These are phyloP conservation scores for Kurtzmaniella quercitrusa DNA, from an alignment of 1,139 yeast species.

Conservation along the genomic window DNA sequence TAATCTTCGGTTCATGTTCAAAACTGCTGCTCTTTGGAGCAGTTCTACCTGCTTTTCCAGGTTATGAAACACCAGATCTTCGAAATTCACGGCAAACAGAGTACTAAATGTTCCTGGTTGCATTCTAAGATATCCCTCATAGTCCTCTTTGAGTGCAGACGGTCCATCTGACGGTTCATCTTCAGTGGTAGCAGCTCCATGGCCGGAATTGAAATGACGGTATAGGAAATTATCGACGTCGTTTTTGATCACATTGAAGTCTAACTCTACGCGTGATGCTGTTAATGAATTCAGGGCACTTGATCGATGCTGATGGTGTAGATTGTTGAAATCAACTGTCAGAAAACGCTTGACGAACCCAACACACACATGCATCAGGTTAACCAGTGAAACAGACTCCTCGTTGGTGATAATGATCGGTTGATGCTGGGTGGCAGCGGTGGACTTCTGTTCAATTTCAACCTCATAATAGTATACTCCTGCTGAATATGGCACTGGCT, in stretches of 20 bases:
- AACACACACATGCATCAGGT: slow-evolving; percentile 29
- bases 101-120: slow-evolving; percentile 40
- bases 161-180: slow-evolving; percentile 11
- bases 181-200: slow-evolving; percentile 9
- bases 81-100: slow-evolving; percentile 41
- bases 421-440: slow-evolving; percentile 25
- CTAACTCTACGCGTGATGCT: slow-evolving; percentile 13
- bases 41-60: slow-evolving; percentile 32
- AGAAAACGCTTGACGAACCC: slow-evolving; percentile 32
- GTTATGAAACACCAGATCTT: slow-evolving; percentile 38
- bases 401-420: slow-evolving; percentile 35
- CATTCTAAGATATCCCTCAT: slow-evolving; percentile 20
- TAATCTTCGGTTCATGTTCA: slow-evolving; percentile 36
- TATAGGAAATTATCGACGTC: slow-evolving; percentile 17
- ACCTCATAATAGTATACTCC: slow-evolving; percentile 39
- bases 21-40: slow-evolving; percentile 25
- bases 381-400: slow-evolving; percentile 29
- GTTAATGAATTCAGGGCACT: neutral
- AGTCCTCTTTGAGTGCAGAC: slow-evolving; percentile 10
- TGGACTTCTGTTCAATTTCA: slow-evolving; percentile 28
- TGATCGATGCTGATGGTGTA: slow-evolving; percentile 9
- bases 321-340: slow-evolving; percentile 16
- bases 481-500: slow-evolving; percentile 25
- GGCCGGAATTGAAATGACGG: neutral
- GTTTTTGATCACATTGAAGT: slow-evolving; percentile 27